Conservation (phyloP, 352 stramenopile species). For the Pythium brassicae region DNA sequence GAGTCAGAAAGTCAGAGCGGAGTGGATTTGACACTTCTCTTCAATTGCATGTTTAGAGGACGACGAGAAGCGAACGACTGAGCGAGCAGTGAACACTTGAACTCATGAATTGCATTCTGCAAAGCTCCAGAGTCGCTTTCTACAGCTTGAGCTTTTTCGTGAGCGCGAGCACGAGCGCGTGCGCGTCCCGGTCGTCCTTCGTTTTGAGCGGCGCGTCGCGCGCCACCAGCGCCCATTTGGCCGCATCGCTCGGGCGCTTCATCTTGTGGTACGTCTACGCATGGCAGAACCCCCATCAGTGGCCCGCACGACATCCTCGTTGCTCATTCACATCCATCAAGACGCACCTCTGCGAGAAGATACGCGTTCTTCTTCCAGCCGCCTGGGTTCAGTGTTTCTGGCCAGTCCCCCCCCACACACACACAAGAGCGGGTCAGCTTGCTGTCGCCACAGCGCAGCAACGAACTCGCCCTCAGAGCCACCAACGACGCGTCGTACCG, state of each 20-base stretch:
- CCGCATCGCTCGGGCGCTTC: constrained; percentile 39
- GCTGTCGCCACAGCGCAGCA: no score
- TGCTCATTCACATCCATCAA: background rate
- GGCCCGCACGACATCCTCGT: no score
- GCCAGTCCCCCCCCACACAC: background rate
- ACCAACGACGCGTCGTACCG: constrained; percentile 21
- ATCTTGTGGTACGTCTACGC: constrained; percentile 62
- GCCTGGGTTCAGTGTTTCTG: constrained; percentile 56
- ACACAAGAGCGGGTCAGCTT: no score
- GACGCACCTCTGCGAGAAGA: constrained; percentile 43
- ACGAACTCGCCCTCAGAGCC: no score
- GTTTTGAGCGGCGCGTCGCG: constrained; percentile 47
- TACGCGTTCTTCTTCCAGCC: constrained; percentile 82
- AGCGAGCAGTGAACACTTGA: background rate
- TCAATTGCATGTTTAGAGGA: background rate
- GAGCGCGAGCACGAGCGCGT: constrained; percentile 33
- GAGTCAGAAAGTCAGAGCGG: no score
- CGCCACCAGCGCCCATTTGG: constrained; percentile 45
- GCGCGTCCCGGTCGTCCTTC: constrained; percentile 52
- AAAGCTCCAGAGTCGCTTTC: background rate
- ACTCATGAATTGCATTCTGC: background rate
- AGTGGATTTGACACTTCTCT: no score
- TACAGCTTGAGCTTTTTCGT: constrained; percentile 41
- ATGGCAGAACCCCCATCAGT: no score
- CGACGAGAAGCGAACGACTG: no score